phyloP scores from a whole-genome alignment of 441 rosid genomes.

The Jatropha podagrica region DNA sequence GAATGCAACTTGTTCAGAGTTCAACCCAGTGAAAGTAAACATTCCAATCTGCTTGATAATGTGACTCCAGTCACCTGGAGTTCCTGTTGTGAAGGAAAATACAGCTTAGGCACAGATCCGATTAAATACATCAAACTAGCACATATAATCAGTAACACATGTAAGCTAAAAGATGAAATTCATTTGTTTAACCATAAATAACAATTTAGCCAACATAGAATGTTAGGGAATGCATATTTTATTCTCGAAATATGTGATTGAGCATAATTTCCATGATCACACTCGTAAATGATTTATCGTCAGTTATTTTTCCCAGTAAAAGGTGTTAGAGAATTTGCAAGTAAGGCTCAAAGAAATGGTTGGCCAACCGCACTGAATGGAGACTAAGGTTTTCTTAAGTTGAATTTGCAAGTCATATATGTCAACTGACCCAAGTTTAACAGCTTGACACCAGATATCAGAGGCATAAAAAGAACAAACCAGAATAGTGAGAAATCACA shows the following conservation, averaged over 20 bases:
- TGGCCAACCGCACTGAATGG: neutral
- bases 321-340: neutral
- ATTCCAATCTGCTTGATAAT: slow-evolving; percentile 91
- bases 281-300: neutral
- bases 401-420: neutral
- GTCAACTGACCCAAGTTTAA: neutral
- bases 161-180: neutral
- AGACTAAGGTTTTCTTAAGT: neutral
- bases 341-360: neutral
- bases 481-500: neutral
- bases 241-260: neutral
- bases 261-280: too few relatives aligned
- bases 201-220: neutral
- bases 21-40: slow-evolving; percentile 94
- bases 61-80: slow-evolving; percentile 98
- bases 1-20: slow-evolving; percentile 69
- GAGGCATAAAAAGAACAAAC: neutral
- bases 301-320: neutral
- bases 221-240: neutral
- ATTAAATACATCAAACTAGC: neutral
- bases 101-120: neutral
- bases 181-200: neutral
- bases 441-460: neutral
- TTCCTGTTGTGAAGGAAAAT: slow-evolving; percentile 47
- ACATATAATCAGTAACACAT: neutral